Evolutionary conservation across 306 rosid genomes (phyloP).

Genomic region (Castanea mollissima): DNA sequence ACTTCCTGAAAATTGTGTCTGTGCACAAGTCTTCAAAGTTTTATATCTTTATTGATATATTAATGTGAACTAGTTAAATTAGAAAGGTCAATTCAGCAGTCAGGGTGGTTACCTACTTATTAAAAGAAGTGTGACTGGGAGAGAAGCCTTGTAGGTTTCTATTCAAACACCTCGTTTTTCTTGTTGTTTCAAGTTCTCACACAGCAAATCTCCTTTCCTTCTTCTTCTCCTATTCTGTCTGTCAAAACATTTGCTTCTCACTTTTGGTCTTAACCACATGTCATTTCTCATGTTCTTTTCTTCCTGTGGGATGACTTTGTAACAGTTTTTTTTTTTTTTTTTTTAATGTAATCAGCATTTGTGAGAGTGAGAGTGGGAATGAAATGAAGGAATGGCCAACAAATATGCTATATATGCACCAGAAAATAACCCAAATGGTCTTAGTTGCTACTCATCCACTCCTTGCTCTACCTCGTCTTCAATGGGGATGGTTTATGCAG

Average conservation of each 20-base stretch:
- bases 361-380: constrained; percentile 43
- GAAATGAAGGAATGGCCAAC: constrained; percentile 52
- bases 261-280: neutral
- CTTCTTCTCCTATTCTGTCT: constrained; percentile 14
- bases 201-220: constrained; percentile 11
- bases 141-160: constrained; percentile 31
- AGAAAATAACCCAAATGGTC: constrained; percentile 33
- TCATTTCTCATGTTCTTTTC: constrained; percentile 8
- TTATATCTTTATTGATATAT: neutral
- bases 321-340: constrained; percentile 18
- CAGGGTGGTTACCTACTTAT: constrained; percentile 50
- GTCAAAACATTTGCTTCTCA: constrained; percentile 27
- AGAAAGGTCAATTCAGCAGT: constrained; percentile 40
- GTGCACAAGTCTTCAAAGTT: too few relatives aligned
- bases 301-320: constrained; percentile 24
- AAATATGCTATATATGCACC: constrained; percentile 25
- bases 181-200: constrained; percentile 28
- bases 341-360: neutral
- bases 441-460: constrained; percentile 18
- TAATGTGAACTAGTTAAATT: constrained; percentile 33
- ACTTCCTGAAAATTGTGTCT: too few relatives aligned
- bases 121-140: constrained; percentile 12
- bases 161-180: constrained; percentile 22
- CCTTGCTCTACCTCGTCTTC: constrained; percentile 31
- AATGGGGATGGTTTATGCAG: constrained; percentile 61